phyloP scores from a whole-genome alignment of 2,329 filamentous ascomycete species.

The Botryosphaeria dothidea region DNA sequence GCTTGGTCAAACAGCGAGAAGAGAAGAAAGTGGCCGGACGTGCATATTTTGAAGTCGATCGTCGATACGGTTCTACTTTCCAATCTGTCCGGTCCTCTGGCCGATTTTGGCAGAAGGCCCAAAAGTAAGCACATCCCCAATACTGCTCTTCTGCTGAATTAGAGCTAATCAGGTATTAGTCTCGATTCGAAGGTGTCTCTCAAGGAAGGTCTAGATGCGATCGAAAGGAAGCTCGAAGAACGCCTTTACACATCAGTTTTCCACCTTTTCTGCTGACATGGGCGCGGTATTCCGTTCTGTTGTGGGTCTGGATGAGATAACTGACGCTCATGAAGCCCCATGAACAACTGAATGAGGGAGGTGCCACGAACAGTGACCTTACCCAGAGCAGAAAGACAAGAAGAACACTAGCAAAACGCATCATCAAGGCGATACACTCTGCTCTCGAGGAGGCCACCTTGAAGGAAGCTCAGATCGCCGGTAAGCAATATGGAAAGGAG shows the following conservation, averaged over 20 bases:
- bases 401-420: conserved; percentile 85
- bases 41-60: conserved; percentile 73
- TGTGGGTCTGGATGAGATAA: conserved; percentile 50
- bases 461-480: conserved; percentile 79
- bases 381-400: conserved; percentile 73
- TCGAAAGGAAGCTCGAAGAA: conserved; percentile 56
- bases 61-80: conserved; percentile 92
- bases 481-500: conserved; percentile 68
- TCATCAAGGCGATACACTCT: conserved; percentile 79
- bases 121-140: conserved; percentile 67
- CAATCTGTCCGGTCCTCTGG: conserved; percentile 73
- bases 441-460: conserved; percentile 73
- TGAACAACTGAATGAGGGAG: conserved; percentile 41
- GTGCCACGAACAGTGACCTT: conserved; percentile 42
- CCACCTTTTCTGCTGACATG: conserved; percentile 61
- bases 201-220: conserved; percentile 52
- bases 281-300: conserved; percentile 57
- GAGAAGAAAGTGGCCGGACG: conserved; percentile 73
- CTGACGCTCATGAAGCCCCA: conserved; percentile 43
- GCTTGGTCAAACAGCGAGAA: conserved; percentile 74
- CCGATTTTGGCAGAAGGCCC: conserved; percentile 79
- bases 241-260: conserved; percentile 62
- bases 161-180: conserved; percentile 23
- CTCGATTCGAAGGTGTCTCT: conserved; percentile 56
- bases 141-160: conserved; percentile 15